Conservation (phyloP, 495 filamentous ascomycete genomes). For the Copromyces sp. region DNA sequence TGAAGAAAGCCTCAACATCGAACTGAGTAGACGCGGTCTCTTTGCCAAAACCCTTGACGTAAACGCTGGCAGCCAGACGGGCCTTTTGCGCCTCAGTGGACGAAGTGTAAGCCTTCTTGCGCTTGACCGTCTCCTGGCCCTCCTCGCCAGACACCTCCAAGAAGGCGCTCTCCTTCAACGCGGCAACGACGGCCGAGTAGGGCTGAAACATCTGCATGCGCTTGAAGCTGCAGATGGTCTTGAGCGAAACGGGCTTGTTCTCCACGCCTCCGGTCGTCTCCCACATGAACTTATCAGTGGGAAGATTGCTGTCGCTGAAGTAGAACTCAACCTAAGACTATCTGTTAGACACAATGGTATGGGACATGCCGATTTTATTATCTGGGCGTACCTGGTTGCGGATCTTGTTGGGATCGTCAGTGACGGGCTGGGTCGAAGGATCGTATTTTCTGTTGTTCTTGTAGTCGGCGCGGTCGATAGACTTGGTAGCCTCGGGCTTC, state of each 20-base stretch:
- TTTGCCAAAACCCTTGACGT: constrained; percentile 78
- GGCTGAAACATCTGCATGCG: constrained; percentile 91
- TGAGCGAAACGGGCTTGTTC: constrained; percentile 72
- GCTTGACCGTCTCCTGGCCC: constrained; percentile 53
- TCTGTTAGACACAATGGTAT: constrained; percentile 8
- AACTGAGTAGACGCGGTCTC: constrained; percentile 72
- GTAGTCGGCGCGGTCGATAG: constrained; percentile 12
- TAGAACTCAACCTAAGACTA: constrained; percentile 82
- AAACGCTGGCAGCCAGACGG: constrained; percentile 31
- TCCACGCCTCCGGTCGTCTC: constrained; percentile 58
- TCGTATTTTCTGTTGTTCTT: constrained; percentile 53
- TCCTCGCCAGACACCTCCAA: constrained; percentile 55
- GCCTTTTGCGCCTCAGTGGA: constrained; percentile 18
- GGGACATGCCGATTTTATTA: constrained; percentile 3
- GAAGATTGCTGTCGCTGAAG: constrained; percentile 87
- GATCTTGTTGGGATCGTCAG: constrained; percentile 64
- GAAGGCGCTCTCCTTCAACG: constrained; percentile 60
- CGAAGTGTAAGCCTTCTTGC: constrained; percentile 55
- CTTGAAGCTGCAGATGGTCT: constrained; percentile 70
- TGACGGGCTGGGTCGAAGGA: constrained; percentile 48
- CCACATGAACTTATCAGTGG: constrained; percentile 78
- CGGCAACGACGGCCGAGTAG: constrained; percentile 66
- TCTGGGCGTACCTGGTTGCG: constrained; percentile 14
- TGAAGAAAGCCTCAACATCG: constrained; percentile 87
- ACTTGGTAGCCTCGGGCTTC: constrained; percentile 13